Base-by-base conservation (phyloP, 305 asterid species). In the Fraxinus paxiana region DNA sequence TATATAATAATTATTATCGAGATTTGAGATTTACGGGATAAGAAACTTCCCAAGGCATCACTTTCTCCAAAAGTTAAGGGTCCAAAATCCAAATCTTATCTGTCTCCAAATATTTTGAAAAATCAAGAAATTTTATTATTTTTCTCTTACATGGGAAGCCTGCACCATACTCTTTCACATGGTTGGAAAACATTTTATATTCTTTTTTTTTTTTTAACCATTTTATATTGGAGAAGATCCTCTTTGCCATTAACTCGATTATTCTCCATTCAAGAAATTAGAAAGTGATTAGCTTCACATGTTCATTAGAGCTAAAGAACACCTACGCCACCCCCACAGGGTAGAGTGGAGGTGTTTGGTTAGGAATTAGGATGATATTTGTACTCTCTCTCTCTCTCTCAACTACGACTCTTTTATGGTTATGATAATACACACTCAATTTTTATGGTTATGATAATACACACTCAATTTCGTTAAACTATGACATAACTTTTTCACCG, bases 21-120 rank as follows among this genome's bases (percentile, higher is more conserved):
- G 89, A 81, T 84, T 88, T 83, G 89, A 77, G 87, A 82, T 84
- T 84, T 30, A 82, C 78, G 85, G 77, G 83, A 77, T 75, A 81
- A 86, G 86, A 88, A 86, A 82, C 85, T 85, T 85, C 85, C 84
- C 43, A 31, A 80, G 80, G 79, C 85, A 74, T 79, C 80, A 67
- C 83, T 80, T 77, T 77, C 74, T 82, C 87, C 88, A 84, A 83
- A 84, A 65, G 82, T 86, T 65, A 85, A 76, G 79, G 75, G 75
- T 31, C 75, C 75, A 31, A 31, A 31, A 18, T 83, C 84, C 81
- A 79, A 83, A 83, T 87, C 86, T 70, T 80, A 87, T 80, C 77
- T 82, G 84, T 82, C 81, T 73, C 59, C 73, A 77, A 77, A 56
- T 77, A 73, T 82, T 70, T 70, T 31, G 1, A 69, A 12, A 26